Base-by-base conservation (phyloP, 208 protist genomes). In the Crithidia fasciculata region DNA sequence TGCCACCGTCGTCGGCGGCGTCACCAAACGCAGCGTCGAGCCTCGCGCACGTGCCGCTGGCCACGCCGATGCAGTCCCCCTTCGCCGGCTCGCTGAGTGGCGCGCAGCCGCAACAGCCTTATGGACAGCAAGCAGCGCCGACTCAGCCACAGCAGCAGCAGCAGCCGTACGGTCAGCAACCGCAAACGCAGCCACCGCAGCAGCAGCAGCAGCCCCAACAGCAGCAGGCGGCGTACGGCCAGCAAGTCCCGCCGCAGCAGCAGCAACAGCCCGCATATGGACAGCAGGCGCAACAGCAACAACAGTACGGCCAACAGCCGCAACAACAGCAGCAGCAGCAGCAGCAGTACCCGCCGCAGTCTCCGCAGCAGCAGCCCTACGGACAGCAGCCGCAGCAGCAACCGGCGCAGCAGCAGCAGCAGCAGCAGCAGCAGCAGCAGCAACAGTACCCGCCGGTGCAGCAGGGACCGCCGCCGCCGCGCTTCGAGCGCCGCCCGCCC, bases 401-500 rank as follows among this genome's bases (percentile, higher is more conserved):
- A 28, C 61, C 57, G 49, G 74, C 60, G 41, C 80, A 83, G 68
- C 50, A 66, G 36, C 75, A 62, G 19, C 76, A 81, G 61, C 81
- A 73, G 50, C 68, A 55, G 54, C 74, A 19, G 36, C 71, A 80
- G 56, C 71, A 77, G 47, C 77, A 78, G 13, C 72, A 68, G 40
- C 83, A 74, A 16, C 74, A 67, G 19, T 76, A 87, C 52, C 79
- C 76, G 19, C 83, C 76, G 39, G 72, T 78, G 49, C 69, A 9
- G 37, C 64, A 76, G 36, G 83, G 84, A 9, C 76, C 83, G 15
- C 83, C 91, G 50, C 54, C 81, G 40, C 91, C 91, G 50, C 81
- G 67, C 39, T 96, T 85, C 82, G 86, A 93, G 45, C 91, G 89
- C 61, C 86, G 89, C 53, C 89, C 89, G 36, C 80, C 86, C 36